Evolutionary conservation across 306 rosid species (phyloP), one percentile per base, ranked within the genome.

Genomic region (Benincasa hispida): DNA sequence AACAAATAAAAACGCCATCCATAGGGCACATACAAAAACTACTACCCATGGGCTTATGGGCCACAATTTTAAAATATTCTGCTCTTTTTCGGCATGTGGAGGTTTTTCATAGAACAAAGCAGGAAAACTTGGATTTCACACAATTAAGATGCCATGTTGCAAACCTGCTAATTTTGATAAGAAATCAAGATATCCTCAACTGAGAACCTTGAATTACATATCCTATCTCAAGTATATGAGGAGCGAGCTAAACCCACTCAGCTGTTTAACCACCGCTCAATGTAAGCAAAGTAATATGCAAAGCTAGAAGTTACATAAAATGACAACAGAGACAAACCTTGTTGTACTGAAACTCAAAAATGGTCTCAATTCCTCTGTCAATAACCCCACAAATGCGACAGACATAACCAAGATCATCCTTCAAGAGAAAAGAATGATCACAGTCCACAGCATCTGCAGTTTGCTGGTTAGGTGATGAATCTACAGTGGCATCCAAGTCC

Each of bases 341-440:
- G 87, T 69, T 79, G 81, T 87, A 94, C 80, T 89, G 96, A 76
- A 88, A 94, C 91, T 94, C 99, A 80, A 92, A 90, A 62, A 94
- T 89, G 41, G 88, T 88, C 74, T 94, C 99, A 53, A 94, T 94
- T 53, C 85, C 84, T 79, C 80, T 86, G 81, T 80, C 92, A 55
- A 94, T 87, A 59, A 90, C 81, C 76, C 99, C 97, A 79, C 99
- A 94, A 70, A 92, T 82, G 0, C 97, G 97, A 53, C 97, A 94
- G 80, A 92, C 99, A 79, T 87, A 87, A 54, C 99, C 99, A 80
- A 92, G 76, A 80, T 94, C 99, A 42, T 94, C 99, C 85, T 90
- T 94, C 58, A 94, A 85, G 82, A 94, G 84, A 76, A 82, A 94
- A 82, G 95, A 90, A 82, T 94, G 99, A 75, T 94, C 96, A 57